Conservation (phyloP, 768 basidiomycete species). For the Amanita jacksonii region DNA sequence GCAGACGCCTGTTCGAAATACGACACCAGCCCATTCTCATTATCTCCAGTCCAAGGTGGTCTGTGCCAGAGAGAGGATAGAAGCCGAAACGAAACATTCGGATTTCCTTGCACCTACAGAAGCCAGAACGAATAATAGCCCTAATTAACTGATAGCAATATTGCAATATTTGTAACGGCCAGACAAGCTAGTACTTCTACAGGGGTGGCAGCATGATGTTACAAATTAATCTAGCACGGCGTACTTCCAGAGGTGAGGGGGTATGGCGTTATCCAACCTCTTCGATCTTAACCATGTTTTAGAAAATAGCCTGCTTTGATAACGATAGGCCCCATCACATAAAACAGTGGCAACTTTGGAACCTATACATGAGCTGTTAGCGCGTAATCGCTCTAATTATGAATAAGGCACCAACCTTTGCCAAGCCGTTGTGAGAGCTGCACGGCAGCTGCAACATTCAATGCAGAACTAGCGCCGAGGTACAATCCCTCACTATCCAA, state of each 20-base stretch:
- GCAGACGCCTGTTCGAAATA: conserved; percentile 26
- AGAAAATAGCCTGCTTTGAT: conserved; percentile 94
- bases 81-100: conserved; percentile 57
- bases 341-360: conserved; percentile 82
- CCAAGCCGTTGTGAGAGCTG: conserved; percentile 82
- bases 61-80: conserved; percentile 88
- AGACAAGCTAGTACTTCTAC: not conserved
- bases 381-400: not conserved
- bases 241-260: conserved; percentile 80
- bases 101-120: conserved; percentile 16
- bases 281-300: conserved; percentile 85
- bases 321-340: conserved; percentile 94
- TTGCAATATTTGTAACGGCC: not conserved
- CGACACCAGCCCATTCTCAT: conserved; percentile 56
- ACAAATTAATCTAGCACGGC: conserved; percentile 43
- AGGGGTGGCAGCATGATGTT: not conserved
- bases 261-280: conserved; percentile 68
- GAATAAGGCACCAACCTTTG: conserved; percentile 45
- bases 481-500: conserved; percentile 91
- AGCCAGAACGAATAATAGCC: not conserved
- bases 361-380: conserved; percentile 31
- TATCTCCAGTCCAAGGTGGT: conserved; percentile 98
- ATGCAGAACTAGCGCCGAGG: conserved; percentile 85
- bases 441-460: conserved; percentile 91
- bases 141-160: not conserved